phyloP scores from a whole-genome alignment of 202 grass and related monocot species.

The Hordeum pubiflorum region DNA sequence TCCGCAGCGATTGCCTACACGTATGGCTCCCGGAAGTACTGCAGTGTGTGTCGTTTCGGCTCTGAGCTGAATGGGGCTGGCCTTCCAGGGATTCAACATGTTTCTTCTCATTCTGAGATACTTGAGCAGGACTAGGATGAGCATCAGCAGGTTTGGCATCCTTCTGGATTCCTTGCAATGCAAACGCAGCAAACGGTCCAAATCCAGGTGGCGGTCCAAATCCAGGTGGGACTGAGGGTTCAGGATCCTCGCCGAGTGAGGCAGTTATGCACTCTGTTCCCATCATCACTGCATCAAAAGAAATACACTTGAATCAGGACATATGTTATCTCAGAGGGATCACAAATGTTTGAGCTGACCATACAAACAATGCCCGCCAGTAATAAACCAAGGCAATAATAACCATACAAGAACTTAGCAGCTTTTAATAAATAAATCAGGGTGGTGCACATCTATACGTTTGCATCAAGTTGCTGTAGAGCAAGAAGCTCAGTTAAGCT shows the following conservation, averaged over 20 bases:
- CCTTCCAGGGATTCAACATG: slow-evolving; percentile 15
- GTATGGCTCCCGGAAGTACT: slow-evolving; percentile 39
- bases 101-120: background rate
- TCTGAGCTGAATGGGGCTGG: slow-evolving; percentile 22
- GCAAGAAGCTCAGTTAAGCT: background rate
- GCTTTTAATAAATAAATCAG: background rate
- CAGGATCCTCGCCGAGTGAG: slow-evolving; percentile 49
- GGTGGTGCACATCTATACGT: background rate
- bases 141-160: slow-evolving; percentile 24
- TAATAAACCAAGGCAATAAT: background rate
- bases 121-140: slow-evolving; percentile 27
- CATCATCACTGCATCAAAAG: slow-evolving; percentile 47
- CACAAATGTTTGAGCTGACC: background rate
- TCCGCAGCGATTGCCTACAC: slow-evolving; percentile 65
- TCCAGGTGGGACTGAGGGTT: slow-evolving; percentile 73
- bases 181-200: slow-evolving; percentile 43
- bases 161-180: slow-evolving; percentile 34
- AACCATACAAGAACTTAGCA: background rate
- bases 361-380: background rate
- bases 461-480: background rate
- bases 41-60: slow-evolving; percentile 12
- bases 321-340: background rate
- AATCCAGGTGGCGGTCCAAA: slow-evolving; percentile 89
- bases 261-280: slow-evolving; percentile 61
- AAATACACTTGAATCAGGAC: slow-evolving; percentile 10